Percentiles rank a stretch among this genome's conserved stretches.
Evolutionary conservation across 768 basidiomycete genomes (phyloP).

Genomic region (Exidia glandulosa): DNA sequence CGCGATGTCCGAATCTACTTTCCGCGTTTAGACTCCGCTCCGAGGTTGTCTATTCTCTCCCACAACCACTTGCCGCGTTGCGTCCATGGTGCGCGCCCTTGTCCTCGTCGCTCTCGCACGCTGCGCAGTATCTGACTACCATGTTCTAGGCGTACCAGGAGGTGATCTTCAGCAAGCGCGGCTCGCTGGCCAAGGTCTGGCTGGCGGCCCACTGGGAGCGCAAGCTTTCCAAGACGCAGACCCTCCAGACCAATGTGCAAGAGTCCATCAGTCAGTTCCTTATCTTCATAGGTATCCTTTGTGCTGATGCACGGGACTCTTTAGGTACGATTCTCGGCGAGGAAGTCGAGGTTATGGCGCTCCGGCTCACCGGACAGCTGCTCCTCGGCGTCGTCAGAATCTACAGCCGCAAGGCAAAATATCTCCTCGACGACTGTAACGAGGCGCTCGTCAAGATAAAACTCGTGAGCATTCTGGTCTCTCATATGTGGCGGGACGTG

Average conservation of each 20-base stretch:
- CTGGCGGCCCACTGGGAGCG: constrained; percentile 98
- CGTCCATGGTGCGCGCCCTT: too few relatives aligned
- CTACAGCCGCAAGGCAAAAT: constrained; percentile 96
- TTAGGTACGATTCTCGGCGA: constrained; percentile 85
- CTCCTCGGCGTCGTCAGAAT: constrained; percentile 95
- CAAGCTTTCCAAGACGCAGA: constrained; percentile 92
- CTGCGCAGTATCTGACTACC: too few relatives aligned
- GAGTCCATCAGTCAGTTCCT: constrained; percentile 70
- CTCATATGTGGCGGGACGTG: neutral
- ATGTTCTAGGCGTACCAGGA: constrained; percentile 81
- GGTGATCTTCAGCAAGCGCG: constrained; percentile 85
- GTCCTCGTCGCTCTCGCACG: too few relatives aligned
- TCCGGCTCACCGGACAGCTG: constrained; percentile 92
- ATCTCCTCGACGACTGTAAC: constrained; percentile 94
- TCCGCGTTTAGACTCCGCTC: too few relatives aligned
- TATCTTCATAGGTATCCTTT: neutral
- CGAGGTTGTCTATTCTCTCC: too few relatives aligned
- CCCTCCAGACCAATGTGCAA: constrained; percentile 89
- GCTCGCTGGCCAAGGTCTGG: constrained; percentile 95
- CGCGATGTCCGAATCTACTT: too few relatives aligned
- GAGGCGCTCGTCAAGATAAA: constrained; percentile 93
- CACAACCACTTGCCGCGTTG: too few relatives aligned
- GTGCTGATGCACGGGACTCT: neutral
- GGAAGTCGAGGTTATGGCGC: constrained; percentile 86
- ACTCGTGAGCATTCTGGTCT: constrained; percentile 43